Conservation (phyloP, 108 stramenopile genomes). For the Aureococcus anophagefferens region DNA sequence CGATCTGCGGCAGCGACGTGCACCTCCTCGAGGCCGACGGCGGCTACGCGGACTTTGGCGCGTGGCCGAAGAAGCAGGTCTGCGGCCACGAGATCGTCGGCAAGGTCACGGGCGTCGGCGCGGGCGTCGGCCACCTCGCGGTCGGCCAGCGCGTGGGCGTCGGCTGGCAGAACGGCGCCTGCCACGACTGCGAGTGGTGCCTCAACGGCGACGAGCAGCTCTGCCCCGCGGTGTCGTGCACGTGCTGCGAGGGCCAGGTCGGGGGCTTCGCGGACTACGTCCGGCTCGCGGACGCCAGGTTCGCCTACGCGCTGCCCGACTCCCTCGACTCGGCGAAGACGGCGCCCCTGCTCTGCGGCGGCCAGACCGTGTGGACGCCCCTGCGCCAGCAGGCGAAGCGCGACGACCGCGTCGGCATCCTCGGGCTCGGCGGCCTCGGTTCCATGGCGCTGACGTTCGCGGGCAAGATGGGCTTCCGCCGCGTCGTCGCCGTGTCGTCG, state of each 20-base stretch:
- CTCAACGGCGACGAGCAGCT: slow-evolving; percentile 14
- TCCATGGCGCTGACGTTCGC: slow-evolving; percentile 22
- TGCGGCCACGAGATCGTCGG: slow-evolving; percentile 24
- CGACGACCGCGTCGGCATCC: slow-evolving; percentile 7
- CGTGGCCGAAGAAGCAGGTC: neutral
- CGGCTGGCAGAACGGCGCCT: slow-evolving; percentile 8
- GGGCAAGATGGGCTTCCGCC: slow-evolving; percentile 6
- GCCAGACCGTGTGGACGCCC: slow-evolving; percentile 16
- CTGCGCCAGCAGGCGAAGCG: neutral
- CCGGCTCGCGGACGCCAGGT: slow-evolving; percentile 10
- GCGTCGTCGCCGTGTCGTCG: slow-evolving; percentile 10
- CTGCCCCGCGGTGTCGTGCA: slow-evolving; percentile 4
- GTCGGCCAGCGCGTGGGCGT: slow-evolving; percentile 9
- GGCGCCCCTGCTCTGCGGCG: slow-evolving; percentile 21
- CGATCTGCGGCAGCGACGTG: slow-evolving; percentile 15
- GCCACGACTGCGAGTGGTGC: slow-evolving; percentile 15
- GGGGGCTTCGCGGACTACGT: slow-evolving; percentile 15
- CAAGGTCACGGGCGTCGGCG: slow-evolving; percentile 6
- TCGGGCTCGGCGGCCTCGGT: slow-evolving; percentile 21
- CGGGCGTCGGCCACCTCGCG: neutral
- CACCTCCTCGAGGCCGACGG: slow-evolving; percentile 7
- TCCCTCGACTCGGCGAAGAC: slow-evolving; percentile 2
- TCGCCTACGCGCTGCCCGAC: slow-evolving; percentile 9
- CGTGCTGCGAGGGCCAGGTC: neutral
- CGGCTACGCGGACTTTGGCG: slow-evolving; percentile 1